These are phyloP conservation scores for Daldinia sp. DNA, from an alignment of 2,329 filamentous ascomycete species.

Conservation along the genomic window DNA sequence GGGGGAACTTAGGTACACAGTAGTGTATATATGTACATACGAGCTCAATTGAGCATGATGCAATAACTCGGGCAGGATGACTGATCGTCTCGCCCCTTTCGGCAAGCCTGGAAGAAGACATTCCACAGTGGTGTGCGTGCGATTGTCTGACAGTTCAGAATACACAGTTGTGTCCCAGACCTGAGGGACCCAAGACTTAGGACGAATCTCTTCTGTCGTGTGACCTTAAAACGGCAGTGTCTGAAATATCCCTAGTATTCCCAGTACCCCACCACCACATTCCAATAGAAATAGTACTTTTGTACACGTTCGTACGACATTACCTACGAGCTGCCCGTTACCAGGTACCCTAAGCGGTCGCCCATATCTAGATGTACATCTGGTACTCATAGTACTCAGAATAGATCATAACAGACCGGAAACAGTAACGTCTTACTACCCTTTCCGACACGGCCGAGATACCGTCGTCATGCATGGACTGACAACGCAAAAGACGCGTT, in stretches of 20 bases:
- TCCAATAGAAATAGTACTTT: slow-evolving; percentile 15
- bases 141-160: slow-evolving; percentile 34
- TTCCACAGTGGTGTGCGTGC: slow-evolving; percentile 35
- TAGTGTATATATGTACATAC: background rate
- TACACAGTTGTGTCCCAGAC: slow-evolving; percentile 26
- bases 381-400: background rate
- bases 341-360: too few species aligned
- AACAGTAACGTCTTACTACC: slow-evolving; percentile 19
- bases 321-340: too few species aligned
- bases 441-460: slow-evolving; percentile 26
- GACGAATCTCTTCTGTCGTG: slow-evolving; percentile 36
- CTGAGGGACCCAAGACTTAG: background rate
- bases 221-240: slow-evolving; percentile 43
- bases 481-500: slow-evolving; percentile 33
- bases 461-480: slow-evolving; percentile 31
- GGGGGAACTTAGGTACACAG: too few species aligned
- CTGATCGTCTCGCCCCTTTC: slow-evolving; percentile 42
- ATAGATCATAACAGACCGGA: slow-evolving; percentile 10
- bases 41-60: slow-evolving; percentile 42
- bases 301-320: background rate
- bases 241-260: background rate
- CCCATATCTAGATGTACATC: too few species aligned
- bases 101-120: slow-evolving; percentile 43
- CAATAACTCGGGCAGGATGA: slow-evolving; percentile 38
- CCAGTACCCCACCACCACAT: slow-evolving; percentile 23